Evolutionary conservation across 139 green algal species (phyloP), one percentile per base, ranked within the genome.

Genomic region (Ettlia oleoabundans): DNA sequence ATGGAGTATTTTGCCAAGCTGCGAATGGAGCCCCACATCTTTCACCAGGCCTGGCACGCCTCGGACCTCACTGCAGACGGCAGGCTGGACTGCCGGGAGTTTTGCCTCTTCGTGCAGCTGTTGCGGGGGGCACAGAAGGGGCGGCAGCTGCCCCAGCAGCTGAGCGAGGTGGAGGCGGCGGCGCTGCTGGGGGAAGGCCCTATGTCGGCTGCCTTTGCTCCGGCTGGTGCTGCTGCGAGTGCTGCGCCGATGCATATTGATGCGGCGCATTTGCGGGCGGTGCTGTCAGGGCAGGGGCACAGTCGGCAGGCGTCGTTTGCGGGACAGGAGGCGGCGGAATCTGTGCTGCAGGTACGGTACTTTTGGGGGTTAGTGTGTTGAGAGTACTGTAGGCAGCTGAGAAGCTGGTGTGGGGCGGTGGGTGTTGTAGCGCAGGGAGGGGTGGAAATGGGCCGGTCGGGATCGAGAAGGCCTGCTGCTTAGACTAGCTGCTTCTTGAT

Each of bases 61-160:
- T 33, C 81, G 1, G 65, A 81, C 74, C 47, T 63, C 24, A 32
- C 21, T 43, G 30, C 28, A 15, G 70, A 68, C 51, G 70, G 81
- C 55, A n/a, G 41, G 28, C 63, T 85, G 37, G 52, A 73, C 81
- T 33, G 32, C 37, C 40, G 71, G 24, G 69, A 82, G 52, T 86
- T 86, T 68, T 86, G 81, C 81, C 65, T 86, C 18, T 86, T 86
- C 38, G 68, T 86, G 71, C 62, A 82, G 40, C 66, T 86, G 51
- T 52, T 86, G 75, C 74, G 73, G n/a, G 42, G 55, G 8, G 81
- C 72, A 21, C 69, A 78, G 22, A 68, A 75, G 38, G 81, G 75
- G 32, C 52, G 40, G 5, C 28, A 28, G 15, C 33, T 86, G 40
- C 81, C 81, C 22, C 9, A 30, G 21, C 32, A 30, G 37, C 52